Evolutionary conservation across 2,329 filamentous ascomycete genomes (phyloP).

Genomic region (Didymella pinodella): DNA sequence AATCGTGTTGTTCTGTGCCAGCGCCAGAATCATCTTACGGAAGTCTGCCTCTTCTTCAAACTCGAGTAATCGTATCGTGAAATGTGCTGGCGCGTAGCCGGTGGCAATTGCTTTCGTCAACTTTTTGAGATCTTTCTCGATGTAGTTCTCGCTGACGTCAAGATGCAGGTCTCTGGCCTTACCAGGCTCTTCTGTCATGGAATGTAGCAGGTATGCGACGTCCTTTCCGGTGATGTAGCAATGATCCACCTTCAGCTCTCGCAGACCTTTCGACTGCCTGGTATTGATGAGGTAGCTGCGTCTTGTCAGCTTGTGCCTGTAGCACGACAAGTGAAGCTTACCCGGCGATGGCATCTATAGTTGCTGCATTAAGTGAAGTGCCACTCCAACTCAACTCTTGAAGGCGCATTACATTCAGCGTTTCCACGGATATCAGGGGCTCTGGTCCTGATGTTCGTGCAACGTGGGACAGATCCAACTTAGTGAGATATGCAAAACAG

Average conservation of each 20-base stretch:
- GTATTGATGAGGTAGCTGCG: conserved; percentile 67
- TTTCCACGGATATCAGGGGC: conserved; percentile 71
- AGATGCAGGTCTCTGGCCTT: conserved; percentile 67
- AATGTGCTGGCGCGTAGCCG: conserved; percentile 65
- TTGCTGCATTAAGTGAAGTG: conserved; percentile 67
- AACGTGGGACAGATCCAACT: conserved; percentile 71
- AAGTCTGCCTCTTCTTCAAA: conserved; percentile 72
- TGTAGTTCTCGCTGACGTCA: conserved; percentile 70
- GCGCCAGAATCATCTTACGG: conserved; percentile 66
- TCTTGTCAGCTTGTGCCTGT: not conserved
- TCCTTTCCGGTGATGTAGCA: conserved; percentile 71
- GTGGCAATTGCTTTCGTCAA: conserved; percentile 61
- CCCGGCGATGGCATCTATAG: conserved; percentile 68
- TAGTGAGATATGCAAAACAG: conserved; percentile 71
- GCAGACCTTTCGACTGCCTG: conserved; percentile 65
- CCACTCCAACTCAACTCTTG: conserved; percentile 72
- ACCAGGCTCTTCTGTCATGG: conserved; percentile 63
- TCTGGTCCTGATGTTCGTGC: conserved; percentile 69
- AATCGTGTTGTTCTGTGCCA: conserved; percentile 69
- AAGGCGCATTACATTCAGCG: conserved; percentile 70
- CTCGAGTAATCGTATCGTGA: conserved; percentile 74
- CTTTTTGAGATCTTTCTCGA: conserved; percentile 61
- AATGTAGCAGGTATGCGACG: conserved; percentile 69
- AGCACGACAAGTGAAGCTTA: conserved; percentile 19
- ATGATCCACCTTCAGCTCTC: conserved; percentile 70